These are phyloP conservation scores for Amaranthus palmeri DNA, from an alignment of 148 eudicot species.

Conservation along the genomic window DNA sequence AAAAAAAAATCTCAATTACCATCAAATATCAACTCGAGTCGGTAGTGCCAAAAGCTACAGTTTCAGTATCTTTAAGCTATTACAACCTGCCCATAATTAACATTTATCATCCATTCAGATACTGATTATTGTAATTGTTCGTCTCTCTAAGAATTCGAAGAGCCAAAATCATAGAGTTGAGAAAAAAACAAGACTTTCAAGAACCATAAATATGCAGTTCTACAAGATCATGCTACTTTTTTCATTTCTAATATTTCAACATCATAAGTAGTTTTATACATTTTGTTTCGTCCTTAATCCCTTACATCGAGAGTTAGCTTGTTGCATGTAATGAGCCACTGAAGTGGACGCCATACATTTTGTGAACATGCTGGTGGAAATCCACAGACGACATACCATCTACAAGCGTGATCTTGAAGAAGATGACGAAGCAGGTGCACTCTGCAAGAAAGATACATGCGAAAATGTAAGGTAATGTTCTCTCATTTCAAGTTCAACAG, in stretches of 20 bases:
- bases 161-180: no score
- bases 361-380: neutral
- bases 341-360: neutral
- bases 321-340: neutral
- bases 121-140: no score
- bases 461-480: neutral
- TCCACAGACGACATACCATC: constrained; percentile 13
- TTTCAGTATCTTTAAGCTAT: no score
- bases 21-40: no score
- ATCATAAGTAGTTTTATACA: neutral
- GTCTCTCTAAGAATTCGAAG: no score
- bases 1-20: no score
- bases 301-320: neutral
- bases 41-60: no score
- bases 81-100: no score
- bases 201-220: neutral
- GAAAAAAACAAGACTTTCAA: no score
- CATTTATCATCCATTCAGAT: no score
- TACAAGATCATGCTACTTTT: neutral
- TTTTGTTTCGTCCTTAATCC: neutral
- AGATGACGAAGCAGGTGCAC: constrained; percentile 52
- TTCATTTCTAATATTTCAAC: neutral
- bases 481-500: neutral
- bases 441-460: constrained; percentile 40
- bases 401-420: constrained; percentile 65